Conservation (phyloP, 2,329 filamentous ascomycete genomes). For the Ascochyta koolunga region DNA sequence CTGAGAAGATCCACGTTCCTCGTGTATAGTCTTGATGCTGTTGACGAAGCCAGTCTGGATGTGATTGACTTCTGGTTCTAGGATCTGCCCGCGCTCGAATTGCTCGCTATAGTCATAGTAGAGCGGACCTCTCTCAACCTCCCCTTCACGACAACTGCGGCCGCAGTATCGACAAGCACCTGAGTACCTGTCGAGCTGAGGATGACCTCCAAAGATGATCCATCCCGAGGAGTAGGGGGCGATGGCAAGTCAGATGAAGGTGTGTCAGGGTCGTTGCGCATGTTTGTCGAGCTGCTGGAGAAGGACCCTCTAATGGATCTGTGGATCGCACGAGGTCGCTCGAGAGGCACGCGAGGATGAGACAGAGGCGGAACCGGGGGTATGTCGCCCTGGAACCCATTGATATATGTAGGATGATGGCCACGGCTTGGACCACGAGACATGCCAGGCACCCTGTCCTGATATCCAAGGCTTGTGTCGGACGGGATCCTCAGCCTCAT, state of each 20-base stretch:
- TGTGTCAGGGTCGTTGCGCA: constrained; percentile 47
- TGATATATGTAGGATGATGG: constrained; percentile 16
- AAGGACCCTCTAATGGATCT: constrained; percentile 32
- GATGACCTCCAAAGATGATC: constrained; percentile 43
- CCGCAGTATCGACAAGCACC: constrained; percentile 37
- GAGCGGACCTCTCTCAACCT: constrained; percentile 20
- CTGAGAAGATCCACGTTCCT: constrained; percentile 38
- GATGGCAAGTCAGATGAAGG: constrained; percentile 53
- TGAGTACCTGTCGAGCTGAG: constrained; percentile 23
- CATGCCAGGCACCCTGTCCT: constrained; percentile 22
- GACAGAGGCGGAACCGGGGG: constrained; percentile 33
- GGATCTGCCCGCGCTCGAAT: constrained; percentile 36
- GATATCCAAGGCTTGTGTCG: constrained; percentile 31
- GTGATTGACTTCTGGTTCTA: constrained; percentile 21
- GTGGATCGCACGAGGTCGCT: constrained; percentile 28
- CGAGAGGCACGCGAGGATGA: constrained; percentile 27
- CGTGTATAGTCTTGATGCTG: constrained; percentile 51
- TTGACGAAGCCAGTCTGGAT: constrained; percentile 49
- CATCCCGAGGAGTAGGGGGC: constrained; percentile 52
- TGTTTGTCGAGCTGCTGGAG: constrained; percentile 40
- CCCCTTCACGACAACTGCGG: constrained; percentile 34
- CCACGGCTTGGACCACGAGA: constrained; percentile 22
- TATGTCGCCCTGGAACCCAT: constrained; percentile 20
- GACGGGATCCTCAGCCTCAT: constrained; percentile 36
- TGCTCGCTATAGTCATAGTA: constrained; percentile 49